These are phyloP conservation scores for Elsinoe arachidis DNA, from an alignment of 2,329 filamentous ascomycete genomes.

Conservation along the genomic window DNA sequence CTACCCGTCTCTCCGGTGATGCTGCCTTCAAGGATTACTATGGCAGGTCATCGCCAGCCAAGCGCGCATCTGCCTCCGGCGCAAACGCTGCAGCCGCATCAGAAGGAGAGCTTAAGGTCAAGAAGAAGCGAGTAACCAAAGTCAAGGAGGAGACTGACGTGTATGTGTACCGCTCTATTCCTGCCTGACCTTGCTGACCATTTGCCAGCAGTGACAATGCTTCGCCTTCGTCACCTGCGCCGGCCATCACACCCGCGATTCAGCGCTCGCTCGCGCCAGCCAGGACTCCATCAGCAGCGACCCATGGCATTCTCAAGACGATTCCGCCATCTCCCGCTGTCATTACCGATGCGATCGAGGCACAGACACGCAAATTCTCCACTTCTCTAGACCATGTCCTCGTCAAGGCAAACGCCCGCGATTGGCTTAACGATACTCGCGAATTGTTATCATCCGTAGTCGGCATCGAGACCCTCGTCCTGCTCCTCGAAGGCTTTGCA, in stretches of 20 bases:
- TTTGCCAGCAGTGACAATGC: slow-evolving; percentile 7
- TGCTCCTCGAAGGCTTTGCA: slow-evolving; percentile 60
- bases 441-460: slow-evolving; percentile 63
- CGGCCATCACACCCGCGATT: slow-evolving; percentile 29
- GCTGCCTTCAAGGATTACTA: slow-evolving; percentile 67
- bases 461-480: slow-evolving; percentile 60
- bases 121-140: slow-evolving; percentile 25
- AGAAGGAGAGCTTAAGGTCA: slow-evolving; percentile 25
- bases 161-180: slow-evolving; percentile 18
- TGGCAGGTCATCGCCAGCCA: slow-evolving; percentile 50
- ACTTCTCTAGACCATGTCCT: slow-evolving; percentile 57
- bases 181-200: background rate
- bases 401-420: slow-evolving; percentile 56
- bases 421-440: slow-evolving; percentile 57
- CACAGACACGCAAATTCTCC: slow-evolving; percentile 57
- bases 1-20: slow-evolving; percentile 54
- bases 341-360: slow-evolving; percentile 68
- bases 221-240: slow-evolving; percentile 39
- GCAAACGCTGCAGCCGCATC: slow-evolving; percentile 19
- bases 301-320: slow-evolving; percentile 25
- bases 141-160: slow-evolving; percentile 28
- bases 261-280: slow-evolving; percentile 21
- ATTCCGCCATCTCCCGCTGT: slow-evolving; percentile 73
- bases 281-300: slow-evolving; percentile 17
- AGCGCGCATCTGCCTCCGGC: slow-evolving; percentile 28